Evolutionary conservation across 768 basidiomycete genomes (phyloP).

Genomic region (Scleroderma citrinum): DNA sequence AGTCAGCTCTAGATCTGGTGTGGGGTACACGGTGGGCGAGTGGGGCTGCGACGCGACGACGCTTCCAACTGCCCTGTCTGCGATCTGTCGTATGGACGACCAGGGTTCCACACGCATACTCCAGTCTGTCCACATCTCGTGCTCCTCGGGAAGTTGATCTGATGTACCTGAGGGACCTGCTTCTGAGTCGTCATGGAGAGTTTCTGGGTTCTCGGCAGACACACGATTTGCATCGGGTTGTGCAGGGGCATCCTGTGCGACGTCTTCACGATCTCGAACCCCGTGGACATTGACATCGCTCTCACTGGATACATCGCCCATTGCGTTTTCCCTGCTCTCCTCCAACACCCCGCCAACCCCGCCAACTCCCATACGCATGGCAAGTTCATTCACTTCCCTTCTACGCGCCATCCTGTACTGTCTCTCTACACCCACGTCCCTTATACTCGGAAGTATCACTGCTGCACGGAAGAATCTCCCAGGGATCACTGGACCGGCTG

Average conservation of each 20-base stretch:
- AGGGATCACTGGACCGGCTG: conserved; percentile 5
- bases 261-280: conserved; percentile 5
- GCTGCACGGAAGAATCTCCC: conserved; percentile 61
- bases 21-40: neutral
- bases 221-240: neutral
- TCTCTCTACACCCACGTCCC: conserved; percentile 51
- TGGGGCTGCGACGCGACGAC: conserved; percentile 30
- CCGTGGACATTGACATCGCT: neutral
- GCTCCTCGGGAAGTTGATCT: conserved; percentile 14
- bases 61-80: conserved; percentile 70
- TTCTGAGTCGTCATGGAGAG: neutral
- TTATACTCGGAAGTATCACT: conserved; percentile 56
- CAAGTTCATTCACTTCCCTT: conserved; percentile 73
- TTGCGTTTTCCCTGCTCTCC: conserved; percentile 5
- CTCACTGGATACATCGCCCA: neutral
- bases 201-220: neutral
- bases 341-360: conserved; percentile 65
- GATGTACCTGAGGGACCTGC: conserved; percentile 3
- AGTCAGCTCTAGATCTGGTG: conserved; percentile 37
- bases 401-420: conserved; percentile 54
- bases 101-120: conserved; percentile 63
- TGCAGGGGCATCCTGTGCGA: neutral
- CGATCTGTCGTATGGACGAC: conserved; percentile 63
- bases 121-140: conserved; percentile 58
- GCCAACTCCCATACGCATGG: conserved; percentile 79